Conservation (phyloP, 2,329 filamentous ascomycete genomes). For the Ilyonectria sp. region DNA sequence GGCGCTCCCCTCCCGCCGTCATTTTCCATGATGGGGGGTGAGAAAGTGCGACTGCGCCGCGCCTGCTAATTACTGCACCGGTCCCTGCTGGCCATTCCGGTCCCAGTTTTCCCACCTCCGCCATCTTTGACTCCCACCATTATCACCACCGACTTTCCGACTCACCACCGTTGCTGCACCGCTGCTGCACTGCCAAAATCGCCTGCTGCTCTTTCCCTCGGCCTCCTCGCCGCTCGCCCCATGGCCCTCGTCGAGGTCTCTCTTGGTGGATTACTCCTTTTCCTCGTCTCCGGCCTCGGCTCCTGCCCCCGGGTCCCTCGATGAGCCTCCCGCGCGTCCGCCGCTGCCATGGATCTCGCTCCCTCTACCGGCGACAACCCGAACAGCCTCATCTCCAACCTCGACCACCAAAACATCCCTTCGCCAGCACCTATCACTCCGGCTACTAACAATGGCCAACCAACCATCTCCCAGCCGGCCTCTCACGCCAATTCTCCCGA, state of each 20-base stretch:
- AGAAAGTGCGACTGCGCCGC: slow-evolving; percentile 1
- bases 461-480: slow-evolving; percentile 39
- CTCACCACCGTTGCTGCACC: slow-evolving; percentile 17
- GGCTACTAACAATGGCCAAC: slow-evolving; percentile 26
- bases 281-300: slow-evolving; percentile 36
- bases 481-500: slow-evolving; percentile 50
- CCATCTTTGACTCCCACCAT: slow-evolving; percentile 36
- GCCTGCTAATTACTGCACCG: slow-evolving; percentile 3
- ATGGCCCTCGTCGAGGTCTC: slow-evolving; percentile 38
- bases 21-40: background rate
- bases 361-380: slow-evolving; percentile 46
- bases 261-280: slow-evolving; percentile 39
- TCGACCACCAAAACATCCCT: slow-evolving; percentile 44
- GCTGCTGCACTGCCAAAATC: background rate
- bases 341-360: slow-evolving; percentile 49
- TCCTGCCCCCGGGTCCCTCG: slow-evolving; percentile 40
- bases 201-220: background rate
- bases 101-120: slow-evolving; percentile 43
- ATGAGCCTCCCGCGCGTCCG: slow-evolving; percentile 41
- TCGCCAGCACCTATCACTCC: slow-evolving; percentile 31
- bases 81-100: slow-evolving; percentile 37
- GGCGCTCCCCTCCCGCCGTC: background rate
- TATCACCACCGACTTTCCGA: slow-evolving; percentile 35
- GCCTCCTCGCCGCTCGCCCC: background rate
- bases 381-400: slow-evolving; percentile 46